Conservation (phyloP, 2,329 filamentous ascomycete species). For the Microcyclospora tardicrescens region DNA sequence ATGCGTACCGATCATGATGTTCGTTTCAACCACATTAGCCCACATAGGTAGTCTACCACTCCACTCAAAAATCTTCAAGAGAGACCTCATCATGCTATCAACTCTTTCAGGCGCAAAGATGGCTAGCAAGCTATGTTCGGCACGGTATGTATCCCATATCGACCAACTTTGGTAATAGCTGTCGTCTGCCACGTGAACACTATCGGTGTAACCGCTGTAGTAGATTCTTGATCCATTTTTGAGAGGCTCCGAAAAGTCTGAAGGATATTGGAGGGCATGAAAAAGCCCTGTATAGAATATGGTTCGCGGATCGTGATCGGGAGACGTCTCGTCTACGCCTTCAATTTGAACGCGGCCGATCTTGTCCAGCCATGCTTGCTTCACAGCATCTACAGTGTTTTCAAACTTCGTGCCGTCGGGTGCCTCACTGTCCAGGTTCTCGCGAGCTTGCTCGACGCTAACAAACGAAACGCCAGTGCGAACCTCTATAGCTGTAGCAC, state of each 20-base stretch:
- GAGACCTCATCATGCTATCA: constrained; percentile 35
- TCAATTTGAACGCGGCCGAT: constrained; percentile 31
- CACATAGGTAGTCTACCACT: constrained; percentile 36
- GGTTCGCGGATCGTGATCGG: constrained; percentile 30
- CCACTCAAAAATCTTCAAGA: constrained; percentile 36
- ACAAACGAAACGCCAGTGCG: constrained; percentile 36
- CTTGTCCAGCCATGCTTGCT: constrained; percentile 34
- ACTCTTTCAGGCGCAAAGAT: constrained; percentile 35
- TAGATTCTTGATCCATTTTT: constrained; percentile 21
- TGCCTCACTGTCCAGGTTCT: constrained; percentile 33
- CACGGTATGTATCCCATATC: constrained; percentile 39
- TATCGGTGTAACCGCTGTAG: constrained; percentile 38
- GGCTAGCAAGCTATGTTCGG: constrained; percentile 34
- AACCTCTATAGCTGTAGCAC: constrained; percentile 27
- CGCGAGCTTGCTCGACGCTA: constrained; percentile 35
- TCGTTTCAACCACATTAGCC: constrained; percentile 38
- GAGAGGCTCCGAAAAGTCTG: constrained; percentile 35
- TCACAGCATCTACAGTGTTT: constrained; percentile 27
- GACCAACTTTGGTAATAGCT: constrained; percentile 40
- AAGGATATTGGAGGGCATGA: constrained; percentile 36
- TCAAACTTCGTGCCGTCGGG: constrained; percentile 27
- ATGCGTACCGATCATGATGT: constrained; percentile 40
- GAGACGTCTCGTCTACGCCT: constrained; percentile 30
- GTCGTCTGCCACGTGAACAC: constrained; percentile 28
- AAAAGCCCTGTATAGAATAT: constrained; percentile 37